Evolutionary conservation across 2,329 filamentous ascomycete species (phyloP).

Genomic region (Macrophomina phaseolina): DNA sequence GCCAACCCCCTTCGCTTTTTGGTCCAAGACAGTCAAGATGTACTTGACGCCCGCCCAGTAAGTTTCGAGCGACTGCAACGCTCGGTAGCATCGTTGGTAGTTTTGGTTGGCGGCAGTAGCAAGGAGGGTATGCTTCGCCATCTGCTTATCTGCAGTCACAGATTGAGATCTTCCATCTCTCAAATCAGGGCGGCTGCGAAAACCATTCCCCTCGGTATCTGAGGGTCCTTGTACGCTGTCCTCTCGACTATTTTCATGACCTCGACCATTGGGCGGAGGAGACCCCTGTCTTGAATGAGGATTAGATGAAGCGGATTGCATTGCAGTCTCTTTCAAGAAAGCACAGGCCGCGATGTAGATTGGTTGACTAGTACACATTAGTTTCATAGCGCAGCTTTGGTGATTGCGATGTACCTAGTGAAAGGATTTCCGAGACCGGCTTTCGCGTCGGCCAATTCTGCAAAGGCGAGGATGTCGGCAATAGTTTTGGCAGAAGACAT

Average conservation of each 20-base stretch:
- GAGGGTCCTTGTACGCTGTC: conserved; percentile 4
- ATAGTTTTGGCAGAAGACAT: conserved; percentile 94
- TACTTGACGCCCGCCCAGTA: conserved; percentile 90
- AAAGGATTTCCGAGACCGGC: conserved; percentile 89
- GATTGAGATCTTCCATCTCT: conserved; percentile 31
- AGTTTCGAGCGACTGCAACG: conserved; percentile 76
- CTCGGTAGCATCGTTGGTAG: conserved; percentile 86
- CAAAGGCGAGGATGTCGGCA: conserved; percentile 85
- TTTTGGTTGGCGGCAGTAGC: conserved; percentile 84
- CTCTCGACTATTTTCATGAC: not conserved
- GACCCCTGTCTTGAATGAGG: conserved; percentile 66
- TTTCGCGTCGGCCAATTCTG: conserved; percentile 82
- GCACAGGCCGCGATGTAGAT: conserved; percentile 92
- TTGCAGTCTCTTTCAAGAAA: conserved; percentile 81
- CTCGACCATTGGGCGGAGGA: conserved; percentile 41
- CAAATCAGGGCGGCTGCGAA: not conserved
- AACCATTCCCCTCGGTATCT: not conserved
- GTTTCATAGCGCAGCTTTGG: too few species aligned
- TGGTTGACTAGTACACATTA: conserved; percentile 65
- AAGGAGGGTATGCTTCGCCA: conserved; percentile 73
- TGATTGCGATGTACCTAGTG: conserved; percentile 55
- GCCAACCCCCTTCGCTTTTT: conserved; percentile 85
- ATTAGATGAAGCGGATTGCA: conserved; percentile 68
- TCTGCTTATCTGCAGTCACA: conserved; percentile 44
- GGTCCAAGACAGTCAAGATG: conserved; percentile 83